Percentiles rank a stretch among this genome's conserved stretches.
phyloP scores from a whole-genome alignment of 371 early-diverging fungal species.

The Rhizopus sp. region DNA sequence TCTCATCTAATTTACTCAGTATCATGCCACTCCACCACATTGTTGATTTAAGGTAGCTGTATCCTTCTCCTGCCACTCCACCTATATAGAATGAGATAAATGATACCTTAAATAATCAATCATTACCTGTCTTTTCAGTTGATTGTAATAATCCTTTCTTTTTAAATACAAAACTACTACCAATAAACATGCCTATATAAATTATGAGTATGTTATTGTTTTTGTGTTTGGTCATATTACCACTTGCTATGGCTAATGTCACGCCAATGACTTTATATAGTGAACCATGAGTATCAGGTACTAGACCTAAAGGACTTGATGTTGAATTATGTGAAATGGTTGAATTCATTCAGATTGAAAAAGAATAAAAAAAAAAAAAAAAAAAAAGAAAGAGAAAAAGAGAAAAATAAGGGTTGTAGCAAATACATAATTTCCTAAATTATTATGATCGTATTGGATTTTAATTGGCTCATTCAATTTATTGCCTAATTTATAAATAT shows the following conservation, averaged over 20 bases:
- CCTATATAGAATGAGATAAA: slow-evolving; percentile 18
- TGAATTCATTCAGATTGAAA: slow-evolving; percentile 3
- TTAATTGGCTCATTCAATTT: too few species aligned
- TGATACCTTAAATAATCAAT: not conserved
- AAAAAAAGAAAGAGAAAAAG: not conserved
- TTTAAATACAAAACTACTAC: slow-evolving; percentile 88
- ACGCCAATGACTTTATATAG: slow-evolving; percentile 85
- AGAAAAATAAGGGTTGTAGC: slow-evolving; percentile 2
- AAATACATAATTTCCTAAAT: too few species aligned
- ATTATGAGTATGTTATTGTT: not conserved
- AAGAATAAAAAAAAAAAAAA: not conserved
- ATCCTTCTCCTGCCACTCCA: slow-evolving; percentile 74
- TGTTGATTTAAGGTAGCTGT: slow-evolving; percentile 80
- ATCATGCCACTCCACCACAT: slow-evolving; percentile 96
- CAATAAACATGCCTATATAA: slow-evolving; percentile 79
- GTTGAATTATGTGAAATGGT: slow-evolving; percentile 14
- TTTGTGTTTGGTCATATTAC: slow-evolving; percentile 31
- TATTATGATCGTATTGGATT: too few species aligned
- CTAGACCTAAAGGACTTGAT: slow-evolving; percentile 1
- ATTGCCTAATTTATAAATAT: too few species aligned
- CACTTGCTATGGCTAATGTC: slow-evolving; percentile 76
- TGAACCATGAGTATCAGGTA: slow-evolving; percentile 19
- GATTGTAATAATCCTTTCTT: slow-evolving; percentile 89
- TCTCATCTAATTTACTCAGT: slow-evolving; percentile 50
- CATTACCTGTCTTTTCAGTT: slow-evolving; percentile 55